A percentile compares a stretch with the other conserved stretches of the same genome.
These are phyloP conservation scores for Colletotrichum kahawae DNA, from an alignment of 2,329 filamentous ascomycete genomes.

Conservation along the genomic window DNA sequence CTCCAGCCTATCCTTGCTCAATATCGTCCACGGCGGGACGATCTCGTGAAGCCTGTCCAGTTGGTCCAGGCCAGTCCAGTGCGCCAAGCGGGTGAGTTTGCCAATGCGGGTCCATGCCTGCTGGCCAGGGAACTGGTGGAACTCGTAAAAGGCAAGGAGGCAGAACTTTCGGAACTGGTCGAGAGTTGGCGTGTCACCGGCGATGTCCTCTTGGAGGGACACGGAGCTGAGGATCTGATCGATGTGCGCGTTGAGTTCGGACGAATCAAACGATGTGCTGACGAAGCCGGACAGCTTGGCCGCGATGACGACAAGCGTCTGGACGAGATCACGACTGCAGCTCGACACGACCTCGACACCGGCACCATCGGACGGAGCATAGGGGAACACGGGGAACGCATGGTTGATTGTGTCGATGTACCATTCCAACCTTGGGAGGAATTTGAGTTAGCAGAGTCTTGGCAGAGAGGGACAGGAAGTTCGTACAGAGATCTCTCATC, in stretches of 20 bases:
- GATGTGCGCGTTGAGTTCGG: not conserved
- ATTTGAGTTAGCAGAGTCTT: not conserved
- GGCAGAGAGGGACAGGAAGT: fast-evolving
- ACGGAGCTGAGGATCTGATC: not conserved
- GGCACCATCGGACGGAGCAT: not conserved
- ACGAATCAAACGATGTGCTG: not conserved
- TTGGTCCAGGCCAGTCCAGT: not conserved
- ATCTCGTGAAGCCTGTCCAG: not conserved
- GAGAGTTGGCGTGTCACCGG: conserved; percentile 4
- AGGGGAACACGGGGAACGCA: not conserved
- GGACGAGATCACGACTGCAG: not conserved
- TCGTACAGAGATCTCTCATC: not conserved
- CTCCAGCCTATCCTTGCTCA: not conserved
- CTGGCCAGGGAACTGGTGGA: conserved; percentile 23
- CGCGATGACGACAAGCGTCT: not conserved
- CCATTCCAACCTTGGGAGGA: not conserved
- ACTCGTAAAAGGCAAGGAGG: conserved; percentile 20
- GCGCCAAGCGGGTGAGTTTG: conserved; percentile 6
- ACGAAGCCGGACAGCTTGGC: conserved; percentile 8
- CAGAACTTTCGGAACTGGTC: conserved; percentile 18
- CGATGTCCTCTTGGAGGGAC: not conserved
- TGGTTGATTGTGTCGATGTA: not conserved
- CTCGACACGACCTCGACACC: not conserved
- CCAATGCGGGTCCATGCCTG: conserved; percentile 22
- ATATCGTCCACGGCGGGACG: not conserved